Evolutionary conservation across 2,329 filamentous ascomycete species (phyloP).

Genomic region (Trichoderma guizhouense): DNA sequence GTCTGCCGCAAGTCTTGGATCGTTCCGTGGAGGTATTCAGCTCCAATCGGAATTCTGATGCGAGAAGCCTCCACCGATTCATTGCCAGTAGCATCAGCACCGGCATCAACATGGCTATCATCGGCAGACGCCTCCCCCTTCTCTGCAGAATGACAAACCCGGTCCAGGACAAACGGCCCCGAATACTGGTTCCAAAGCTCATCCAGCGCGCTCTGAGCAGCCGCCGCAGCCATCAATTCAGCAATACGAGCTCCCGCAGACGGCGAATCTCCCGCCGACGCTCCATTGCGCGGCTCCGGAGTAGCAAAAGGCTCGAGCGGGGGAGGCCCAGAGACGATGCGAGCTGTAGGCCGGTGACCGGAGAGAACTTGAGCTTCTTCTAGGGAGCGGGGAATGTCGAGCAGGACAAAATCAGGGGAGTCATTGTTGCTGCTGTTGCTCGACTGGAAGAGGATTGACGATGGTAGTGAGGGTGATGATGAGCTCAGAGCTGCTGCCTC

Average conservation of each 20-base stretch:
- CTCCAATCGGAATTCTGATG: conserved; percentile 39
- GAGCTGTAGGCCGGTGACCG: conserved; percentile 35
- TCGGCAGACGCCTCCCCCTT: neutral
- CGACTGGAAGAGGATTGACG: conserved; percentile 35
- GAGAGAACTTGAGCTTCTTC: conserved; percentile 59
- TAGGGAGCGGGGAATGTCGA: conserved; percentile 70
- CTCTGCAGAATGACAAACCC: conserved; percentile 27
- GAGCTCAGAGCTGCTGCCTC: neutral
- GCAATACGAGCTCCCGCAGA: conserved; percentile 49
- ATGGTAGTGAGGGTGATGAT: neutral
- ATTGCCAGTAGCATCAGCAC: no score
- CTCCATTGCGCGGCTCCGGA: conserved; percentile 44
- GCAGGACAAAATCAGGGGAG: conserved; percentile 48
- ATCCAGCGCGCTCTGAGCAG: conserved; percentile 43
- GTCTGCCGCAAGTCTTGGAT: conserved; percentile 39
- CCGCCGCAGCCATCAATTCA: conserved; percentile 51
- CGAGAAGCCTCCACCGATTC: neutral
- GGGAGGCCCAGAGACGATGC: conserved; percentile 46
- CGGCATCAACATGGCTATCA: neutral
- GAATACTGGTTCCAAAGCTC: conserved; percentile 32
- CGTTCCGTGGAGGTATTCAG: conserved; percentile 47
- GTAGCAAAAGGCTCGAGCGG: conserved; percentile 46
- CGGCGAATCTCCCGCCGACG: conserved; percentile 8
- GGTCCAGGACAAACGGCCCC: conserved; percentile 48
- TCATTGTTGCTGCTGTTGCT: conserved; percentile 16